These are phyloP conservation scores for Cyberlindnera americana DNA, from an alignment of 805 yeast genomes.

Conservation along the genomic window DNA sequence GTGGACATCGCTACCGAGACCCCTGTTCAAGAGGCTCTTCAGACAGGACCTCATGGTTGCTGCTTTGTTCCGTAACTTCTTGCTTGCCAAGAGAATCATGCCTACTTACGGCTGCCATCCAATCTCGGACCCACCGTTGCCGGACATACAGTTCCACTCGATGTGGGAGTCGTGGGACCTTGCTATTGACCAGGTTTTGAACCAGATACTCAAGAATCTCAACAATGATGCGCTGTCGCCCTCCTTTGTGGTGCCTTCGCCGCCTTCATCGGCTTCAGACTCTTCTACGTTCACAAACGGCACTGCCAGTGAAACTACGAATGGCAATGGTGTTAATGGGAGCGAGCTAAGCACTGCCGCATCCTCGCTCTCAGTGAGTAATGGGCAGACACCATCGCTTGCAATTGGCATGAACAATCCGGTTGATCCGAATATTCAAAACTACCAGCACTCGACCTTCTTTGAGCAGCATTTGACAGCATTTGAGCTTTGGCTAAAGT, in stretches of 20 bases:
- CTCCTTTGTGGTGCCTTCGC: neutral
- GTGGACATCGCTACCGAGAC: conserved; percentile 88
- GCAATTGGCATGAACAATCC: neutral
- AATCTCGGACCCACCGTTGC: conserved; percentile 87
- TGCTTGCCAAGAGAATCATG: conserved; percentile 91
- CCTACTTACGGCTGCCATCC: conserved; percentile 92
- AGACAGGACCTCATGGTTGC: conserved; percentile 97
- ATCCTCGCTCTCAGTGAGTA: neutral
- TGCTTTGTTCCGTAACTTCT: conserved; percentile 87
- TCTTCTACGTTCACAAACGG: neutral
- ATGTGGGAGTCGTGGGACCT: conserved; percentile 99
- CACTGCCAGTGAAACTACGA: neutral
- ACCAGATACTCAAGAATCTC: conserved; percentile 53
- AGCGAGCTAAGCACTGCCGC: neutral
- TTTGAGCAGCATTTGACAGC: conserved; percentile 96
- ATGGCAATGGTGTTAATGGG: no score
- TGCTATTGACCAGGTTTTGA: conserved; percentile 90
- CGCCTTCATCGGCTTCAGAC: neutral
- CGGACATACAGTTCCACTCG: conserved; percentile 79
- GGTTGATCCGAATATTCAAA: conserved; percentile 30
- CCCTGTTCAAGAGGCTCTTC: conserved; percentile 82
- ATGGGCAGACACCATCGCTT: neutral
- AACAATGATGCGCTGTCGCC: conserved; percentile 23
- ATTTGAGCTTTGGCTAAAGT: conserved; percentile 92
- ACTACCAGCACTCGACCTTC: conserved; percentile 86